A percentile compares a stretch with the other conserved stretches of the same genome.
These are phyloP conservation scores for Zarea fungicola DNA, from an alignment of 2,329 filamentous ascomycete species.

Conservation along the genomic window DNA sequence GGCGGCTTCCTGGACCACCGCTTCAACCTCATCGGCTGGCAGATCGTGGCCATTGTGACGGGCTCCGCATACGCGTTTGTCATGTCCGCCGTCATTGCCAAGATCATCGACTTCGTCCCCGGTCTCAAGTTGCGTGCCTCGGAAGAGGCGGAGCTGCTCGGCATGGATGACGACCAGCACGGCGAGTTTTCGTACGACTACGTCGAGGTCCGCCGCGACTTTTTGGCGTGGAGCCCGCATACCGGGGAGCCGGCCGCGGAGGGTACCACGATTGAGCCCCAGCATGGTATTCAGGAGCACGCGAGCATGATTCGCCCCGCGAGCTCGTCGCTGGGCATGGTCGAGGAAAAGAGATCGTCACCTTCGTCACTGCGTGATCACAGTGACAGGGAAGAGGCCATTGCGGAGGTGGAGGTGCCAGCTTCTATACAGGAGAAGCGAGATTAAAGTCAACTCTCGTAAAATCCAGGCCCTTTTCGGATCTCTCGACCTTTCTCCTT, in stretches of 20 bases:
- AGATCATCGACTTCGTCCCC: conserved; percentile 67
- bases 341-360: conserved; percentile 9
- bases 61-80: conserved; percentile 64
- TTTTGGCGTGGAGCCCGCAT: conserved; percentile 80
- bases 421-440: conserved; percentile 13
- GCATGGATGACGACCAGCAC: conserved; percentile 87
- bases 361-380: conserved; percentile 12
- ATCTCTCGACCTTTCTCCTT: too few species aligned
- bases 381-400: conserved; percentile 5
- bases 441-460: neutral
- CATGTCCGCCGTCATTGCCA: conserved; percentile 68
- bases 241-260: conserved; percentile 58
- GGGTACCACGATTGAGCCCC: conserved; percentile 54
- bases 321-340: conserved; percentile 17
- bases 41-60: conserved; percentile 70
- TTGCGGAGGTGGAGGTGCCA: conserved; percentile 1
- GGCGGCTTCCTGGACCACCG: conserved; percentile 75
- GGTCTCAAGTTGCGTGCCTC: conserved; percentile 74
- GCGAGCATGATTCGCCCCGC: conserved; percentile 31
- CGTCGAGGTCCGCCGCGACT: conserved; percentile 82
- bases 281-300: conserved; percentile 69
- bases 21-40: conserved; percentile 70
- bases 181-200: conserved; percentile 90
- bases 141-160: conserved; percentile 77
- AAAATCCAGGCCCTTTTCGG: neutral